A percentile compares a stretch with the other conserved stretches of the same genome.
phyloP scores from a whole-genome alignment of 2,329 filamentous ascomycete genomes.

The Beauveria pseudobassiana region DNA sequence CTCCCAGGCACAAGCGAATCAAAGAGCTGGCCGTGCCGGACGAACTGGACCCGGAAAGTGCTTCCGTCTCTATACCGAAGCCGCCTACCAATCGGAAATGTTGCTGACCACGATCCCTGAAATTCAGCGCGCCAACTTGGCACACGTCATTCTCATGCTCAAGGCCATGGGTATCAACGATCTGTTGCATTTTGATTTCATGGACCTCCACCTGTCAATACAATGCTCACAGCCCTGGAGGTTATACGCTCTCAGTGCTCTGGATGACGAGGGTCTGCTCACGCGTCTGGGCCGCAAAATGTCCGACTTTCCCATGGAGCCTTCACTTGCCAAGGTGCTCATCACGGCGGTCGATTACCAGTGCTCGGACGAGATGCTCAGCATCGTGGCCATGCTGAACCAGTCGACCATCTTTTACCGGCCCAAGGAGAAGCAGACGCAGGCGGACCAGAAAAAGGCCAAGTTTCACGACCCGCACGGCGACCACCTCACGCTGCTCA shows the following conservation, averaged over 20 bases:
- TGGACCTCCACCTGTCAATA: slow-evolving; percentile 97
- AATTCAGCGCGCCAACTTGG: slow-evolving; percentile 90
- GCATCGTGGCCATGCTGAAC: slow-evolving; percentile 90
- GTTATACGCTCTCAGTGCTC: slow-evolving; percentile 80
- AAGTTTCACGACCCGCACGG: slow-evolving; percentile 95
- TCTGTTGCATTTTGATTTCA: slow-evolving; percentile 93
- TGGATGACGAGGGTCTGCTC: slow-evolving; percentile 91
- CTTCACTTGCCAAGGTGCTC: slow-evolving; percentile 80
- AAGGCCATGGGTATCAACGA: slow-evolving; percentile 99
- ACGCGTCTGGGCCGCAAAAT: slow-evolving; percentile 91
- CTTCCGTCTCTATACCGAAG: slow-evolving; percentile 91
- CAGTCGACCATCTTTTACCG: slow-evolving; percentile 85
- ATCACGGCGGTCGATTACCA: slow-evolving; percentile 80
- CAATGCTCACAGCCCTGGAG: slow-evolving; percentile 92
- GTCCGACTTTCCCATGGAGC: slow-evolving; percentile 98
- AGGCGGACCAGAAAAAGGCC: slow-evolving; percentile 94
- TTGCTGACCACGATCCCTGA: slow-evolving; percentile 91
- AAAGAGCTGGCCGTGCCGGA: slow-evolving; percentile 85
- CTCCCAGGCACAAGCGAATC: slow-evolving; percentile 92
- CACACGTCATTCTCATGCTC: slow-evolving; percentile 90
- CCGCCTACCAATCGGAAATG: slow-evolving; percentile 95
- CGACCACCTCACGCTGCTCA: slow-evolving; percentile 89
- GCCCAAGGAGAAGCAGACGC: slow-evolving; percentile 92
- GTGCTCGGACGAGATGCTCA: slow-evolving; percentile 90
- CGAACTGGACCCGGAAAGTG: slow-evolving; percentile 94